Conservation (phyloP, 2,329 filamentous ascomycete genomes). For the Ceratocystis cacaofunesta region DNA sequence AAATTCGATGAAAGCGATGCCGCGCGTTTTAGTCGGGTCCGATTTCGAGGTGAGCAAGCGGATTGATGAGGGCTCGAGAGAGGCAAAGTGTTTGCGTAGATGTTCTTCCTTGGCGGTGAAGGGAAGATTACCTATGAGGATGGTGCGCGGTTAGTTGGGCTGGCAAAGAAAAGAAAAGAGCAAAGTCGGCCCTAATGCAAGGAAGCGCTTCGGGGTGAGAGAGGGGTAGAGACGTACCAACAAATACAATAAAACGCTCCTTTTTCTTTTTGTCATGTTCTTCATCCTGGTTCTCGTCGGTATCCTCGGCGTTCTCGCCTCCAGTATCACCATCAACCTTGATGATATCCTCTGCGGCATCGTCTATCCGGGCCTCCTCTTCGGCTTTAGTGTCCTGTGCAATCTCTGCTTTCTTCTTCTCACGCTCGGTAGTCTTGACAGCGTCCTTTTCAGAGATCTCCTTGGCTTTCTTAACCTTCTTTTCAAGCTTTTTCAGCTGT, state of each 20-base stretch:
- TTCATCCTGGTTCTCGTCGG: conserved; percentile 22
- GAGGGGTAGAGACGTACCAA: conserved; percentile 35
- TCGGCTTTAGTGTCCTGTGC: conserved; percentile 16
- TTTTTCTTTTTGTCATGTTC: conserved; percentile 22
- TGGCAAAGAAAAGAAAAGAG: conserved; percentile 3
- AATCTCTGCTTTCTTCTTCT: conserved; percentile 19
- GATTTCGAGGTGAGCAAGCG: conserved; percentile 58
- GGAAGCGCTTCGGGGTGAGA: neutral
- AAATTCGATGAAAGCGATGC: conserved; percentile 83
- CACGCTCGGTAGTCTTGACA: conserved; percentile 18
- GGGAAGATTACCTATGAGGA: conserved; percentile 60
- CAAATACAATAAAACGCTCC: conserved; percentile 60
- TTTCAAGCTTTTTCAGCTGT: conserved; percentile 23
- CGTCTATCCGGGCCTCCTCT: conserved; percentile 10
- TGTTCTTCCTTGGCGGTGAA: conserved; percentile 60
- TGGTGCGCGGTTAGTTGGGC: conserved; percentile 18
- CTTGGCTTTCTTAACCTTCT: conserved; percentile 21
- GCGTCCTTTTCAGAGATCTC: conserved; percentile 24
- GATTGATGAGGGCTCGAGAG: conserved; percentile 53
- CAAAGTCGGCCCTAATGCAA: conserved; percentile 15
- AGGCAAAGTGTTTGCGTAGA: conserved; percentile 61
- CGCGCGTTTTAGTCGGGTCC: conserved; percentile 49
- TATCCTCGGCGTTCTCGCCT: conserved; percentile 19
- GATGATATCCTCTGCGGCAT: conserved; percentile 19
- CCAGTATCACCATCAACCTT: conserved; percentile 21